These are phyloP conservation scores for Allium sativum DNA, from an alignment of 106 monocot genomes.

Conservation along the genomic window DNA sequence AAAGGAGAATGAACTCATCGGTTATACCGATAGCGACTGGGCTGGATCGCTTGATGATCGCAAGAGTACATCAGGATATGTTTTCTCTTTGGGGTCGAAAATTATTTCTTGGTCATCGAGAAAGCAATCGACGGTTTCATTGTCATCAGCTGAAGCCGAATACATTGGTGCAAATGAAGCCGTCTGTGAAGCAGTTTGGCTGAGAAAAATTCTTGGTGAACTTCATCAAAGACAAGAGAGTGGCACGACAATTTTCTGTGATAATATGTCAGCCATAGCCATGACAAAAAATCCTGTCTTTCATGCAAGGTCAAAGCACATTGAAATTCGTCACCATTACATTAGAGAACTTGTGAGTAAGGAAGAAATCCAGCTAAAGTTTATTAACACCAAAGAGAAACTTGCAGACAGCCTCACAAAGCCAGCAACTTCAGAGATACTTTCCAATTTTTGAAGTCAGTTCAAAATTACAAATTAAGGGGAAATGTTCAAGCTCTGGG, in stretches of 20 bases:
- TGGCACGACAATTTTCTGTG: neutral
- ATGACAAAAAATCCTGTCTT: no score
- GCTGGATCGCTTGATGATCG: no score
- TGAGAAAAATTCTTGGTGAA: conserved; percentile 15
- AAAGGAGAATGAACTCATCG: no score
- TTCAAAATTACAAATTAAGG: neutral
- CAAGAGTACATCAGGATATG: no score
- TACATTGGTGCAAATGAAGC: conserved; percentile 4
- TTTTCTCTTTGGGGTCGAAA: no score
- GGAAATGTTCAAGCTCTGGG: neutral
- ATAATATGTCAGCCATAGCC: no score
- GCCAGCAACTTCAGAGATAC: neutral
- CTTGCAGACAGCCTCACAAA: conserved; percentile 2
- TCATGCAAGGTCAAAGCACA: no score
- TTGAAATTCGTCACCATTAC: no score
- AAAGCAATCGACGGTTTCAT: conserved; percentile 8
- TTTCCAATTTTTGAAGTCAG: neutral
- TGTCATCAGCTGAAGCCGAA: conserved; percentile 15
- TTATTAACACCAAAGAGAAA: neutral
- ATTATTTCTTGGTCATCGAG: conserved; percentile 16
- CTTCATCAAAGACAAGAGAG: neutral
- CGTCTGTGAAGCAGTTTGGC: conserved; percentile 16
- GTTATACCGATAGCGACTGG: no score
- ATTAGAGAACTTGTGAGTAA: no score
- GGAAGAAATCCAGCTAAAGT: neutral